These are phyloP conservation scores for Alternaria alternata DNA, from an alignment of 2,329 filamentous ascomycete genomes.

Conservation along the genomic window DNA sequence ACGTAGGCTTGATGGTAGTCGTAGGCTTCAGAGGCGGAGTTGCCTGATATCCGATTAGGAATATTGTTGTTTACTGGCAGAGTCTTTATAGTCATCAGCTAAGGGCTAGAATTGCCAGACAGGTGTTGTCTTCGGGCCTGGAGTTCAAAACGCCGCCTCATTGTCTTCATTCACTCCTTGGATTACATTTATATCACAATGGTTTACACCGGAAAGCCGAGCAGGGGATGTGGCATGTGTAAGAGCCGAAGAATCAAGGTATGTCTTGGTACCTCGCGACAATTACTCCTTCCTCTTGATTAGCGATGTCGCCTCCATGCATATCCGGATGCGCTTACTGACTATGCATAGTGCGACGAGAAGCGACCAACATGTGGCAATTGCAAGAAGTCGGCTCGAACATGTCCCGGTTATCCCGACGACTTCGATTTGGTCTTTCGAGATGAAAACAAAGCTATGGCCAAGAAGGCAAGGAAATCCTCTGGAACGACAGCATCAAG, in stretches of 20 bases:
- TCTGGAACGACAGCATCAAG: constrained; percentile 29
- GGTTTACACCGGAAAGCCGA: constrained; percentile 54
- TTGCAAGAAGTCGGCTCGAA: constrained; percentile 44
- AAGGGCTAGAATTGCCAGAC: constrained; percentile 1
- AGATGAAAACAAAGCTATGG: constrained; percentile 74
- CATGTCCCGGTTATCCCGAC: constrained; percentile 58
- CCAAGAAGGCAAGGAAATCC: constrained; percentile 65
- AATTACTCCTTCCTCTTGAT: constrained; percentile 11
- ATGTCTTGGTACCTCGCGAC: constrained; percentile 35
- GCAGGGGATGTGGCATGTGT: constrained; percentile 74
- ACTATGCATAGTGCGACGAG: constrained; percentile 44
- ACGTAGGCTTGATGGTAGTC: constrained; percentile 33
- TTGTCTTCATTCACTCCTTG: constrained; percentile 21
- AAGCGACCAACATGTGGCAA: constrained; percentile 48
- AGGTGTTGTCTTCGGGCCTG: constrained; percentile 1
- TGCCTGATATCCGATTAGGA: constrained; percentile 16
- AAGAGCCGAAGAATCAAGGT: constrained; percentile 77
- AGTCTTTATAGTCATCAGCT: constrained; percentile 16
- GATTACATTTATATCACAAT: constrained; percentile 32
- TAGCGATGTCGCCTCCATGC: background rate
- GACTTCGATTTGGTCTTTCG: constrained; percentile 77
- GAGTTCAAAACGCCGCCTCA: constrained; percentile 6
- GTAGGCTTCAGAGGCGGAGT: constrained; percentile 38
- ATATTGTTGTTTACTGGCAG: constrained; percentile 5
- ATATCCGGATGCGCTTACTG: constrained; percentile 11